phyloP scores from a whole-genome alignment of 352 stramenopile species.

The Pythium pectinolyticum region DNA sequence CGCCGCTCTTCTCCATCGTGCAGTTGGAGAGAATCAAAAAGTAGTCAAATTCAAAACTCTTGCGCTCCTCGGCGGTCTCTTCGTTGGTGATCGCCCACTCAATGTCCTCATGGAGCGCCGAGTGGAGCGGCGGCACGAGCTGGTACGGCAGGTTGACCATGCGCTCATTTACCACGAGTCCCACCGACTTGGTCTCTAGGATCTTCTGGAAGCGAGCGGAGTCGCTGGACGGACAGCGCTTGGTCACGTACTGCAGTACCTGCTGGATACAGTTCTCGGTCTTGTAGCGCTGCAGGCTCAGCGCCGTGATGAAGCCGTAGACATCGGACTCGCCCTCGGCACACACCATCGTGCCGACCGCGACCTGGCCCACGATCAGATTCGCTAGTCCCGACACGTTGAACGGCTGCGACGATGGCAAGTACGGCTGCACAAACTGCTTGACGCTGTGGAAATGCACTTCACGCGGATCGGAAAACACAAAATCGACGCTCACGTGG shows the following conservation, averaged over 20 bases:
- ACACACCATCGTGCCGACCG: constrained; percentile 78
- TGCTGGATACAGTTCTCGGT: constrained; percentile 65
- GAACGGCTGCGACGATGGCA: constrained; percentile 76
- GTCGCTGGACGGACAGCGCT: constrained; percentile 61
- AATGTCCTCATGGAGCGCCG: constrained; percentile 81
- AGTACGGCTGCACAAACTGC: constrained; percentile 75
- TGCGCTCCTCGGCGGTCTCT: constrained; percentile 53
- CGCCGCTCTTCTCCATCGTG: constrained; percentile 47
- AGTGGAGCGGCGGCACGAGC: constrained; percentile 76
- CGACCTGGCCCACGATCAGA: constrained; percentile 72
- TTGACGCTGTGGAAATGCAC: constrained; percentile 86
- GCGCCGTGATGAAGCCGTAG: constrained; percentile 85
- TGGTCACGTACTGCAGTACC: constrained; percentile 73
- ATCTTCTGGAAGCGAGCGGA: constrained; percentile 59
- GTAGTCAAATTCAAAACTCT: constrained; percentile 80
- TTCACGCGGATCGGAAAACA: constrained; percentile 81
- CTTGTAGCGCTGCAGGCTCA: constrained; percentile 60
- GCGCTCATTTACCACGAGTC: constrained; percentile 76
- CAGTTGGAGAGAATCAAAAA: constrained; percentile 77
- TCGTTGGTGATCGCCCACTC: constrained; percentile 84
- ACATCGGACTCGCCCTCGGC: constrained; percentile 76
- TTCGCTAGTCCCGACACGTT: constrained; percentile 81
- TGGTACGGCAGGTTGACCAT: constrained; percentile 89
- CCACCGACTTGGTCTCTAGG: constrained; percentile 57
- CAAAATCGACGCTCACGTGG: constrained; percentile 77